Base-by-base conservation (phyloP, 805 yeast genomes). In the Zygosaccharomyces pseudorouxii region DNA sequence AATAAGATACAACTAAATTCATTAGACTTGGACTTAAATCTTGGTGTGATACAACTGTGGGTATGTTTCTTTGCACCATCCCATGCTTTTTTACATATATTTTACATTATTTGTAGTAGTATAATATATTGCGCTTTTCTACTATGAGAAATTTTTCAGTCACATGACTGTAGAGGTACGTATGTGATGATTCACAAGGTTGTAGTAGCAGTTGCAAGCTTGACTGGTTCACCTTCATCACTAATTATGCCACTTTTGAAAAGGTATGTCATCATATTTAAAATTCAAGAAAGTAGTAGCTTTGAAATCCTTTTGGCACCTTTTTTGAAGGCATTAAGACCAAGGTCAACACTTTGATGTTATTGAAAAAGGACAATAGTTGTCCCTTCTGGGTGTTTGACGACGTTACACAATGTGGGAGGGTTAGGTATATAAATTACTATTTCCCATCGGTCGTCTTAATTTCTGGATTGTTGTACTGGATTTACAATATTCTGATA, bases 321-420 rank as follows among this genome's bases (percentile, higher is more conserved):
- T 33, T 16, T 18, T 33, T 7, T 6, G 3, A 33, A n/a, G 11
- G 16, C 19, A 7, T 5, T 18, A 33, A 18, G 37, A 33, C 20
- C 22, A 33, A 33, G 20, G 37, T 33, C 37, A 33, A 33, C 37
- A 14, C 37, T 33, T 33, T 19, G 31, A 41, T 41, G 44, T 18
- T 23, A 23, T 18, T 16, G 38, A 30, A 41, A 18, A 27, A 28
- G 8, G 35, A 22, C 19, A 44, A 38, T 16, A 40, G 39, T 38
- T 47, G 54, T 39, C 54, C 49, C 14, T 52, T 69, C 30, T 83
- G 89, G 88, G 67, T 71, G 52, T 79, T 74, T 50, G 89, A 83
- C 57, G 89, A 83, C 61, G 59, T 83, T 36, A 76, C 84, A 1
- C 58, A 59, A 12, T 80, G 84, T 57, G 77, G 77, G 4, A 70